These are phyloP conservation scores for Populus ilicifolia DNA, from an alignment of 345 rosid genomes.

Conservation along the genomic window DNA sequence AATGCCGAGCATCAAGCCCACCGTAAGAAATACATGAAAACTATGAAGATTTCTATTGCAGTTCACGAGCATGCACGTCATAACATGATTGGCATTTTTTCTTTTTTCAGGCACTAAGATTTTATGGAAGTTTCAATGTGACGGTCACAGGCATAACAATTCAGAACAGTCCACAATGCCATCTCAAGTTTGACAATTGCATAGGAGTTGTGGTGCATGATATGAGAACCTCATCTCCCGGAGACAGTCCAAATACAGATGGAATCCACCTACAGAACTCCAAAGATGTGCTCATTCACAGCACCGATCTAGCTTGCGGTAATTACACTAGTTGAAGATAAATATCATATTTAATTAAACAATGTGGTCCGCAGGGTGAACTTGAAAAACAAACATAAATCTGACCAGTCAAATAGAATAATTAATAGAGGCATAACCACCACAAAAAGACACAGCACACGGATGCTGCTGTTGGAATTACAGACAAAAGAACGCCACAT, in stretches of 20 bases:
- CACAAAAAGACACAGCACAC: constrained; percentile 12
- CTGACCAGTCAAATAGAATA: constrained; percentile 12
- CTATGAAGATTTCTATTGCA: neutral
- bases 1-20: constrained; percentile 87
- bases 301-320: constrained; percentile 78
- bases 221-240: constrained; percentile 61
- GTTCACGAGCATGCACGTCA: constrained; percentile 6
- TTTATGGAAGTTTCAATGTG: constrained; percentile 85
- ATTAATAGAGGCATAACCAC: neutral
- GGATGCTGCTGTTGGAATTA: constrained; percentile 5
- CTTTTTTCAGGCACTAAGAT: constrained; percentile 71
- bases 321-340: constrained; percentile 16
- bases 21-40: constrained; percentile 50
- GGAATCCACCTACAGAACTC: constrained; percentile 93
- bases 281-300: constrained; percentile 71
- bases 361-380: constrained; percentile 11
- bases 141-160: constrained; percentile 86
- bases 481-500: constrained; percentile 1
- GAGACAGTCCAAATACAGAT: constrained; percentile 95
- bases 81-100: constrained; percentile 10
- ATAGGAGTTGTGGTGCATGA: constrained; percentile 77
- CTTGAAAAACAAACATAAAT: constrained; percentile 19
- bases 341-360: constrained; percentile 9
- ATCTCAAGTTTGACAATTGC: constrained; percentile 94
- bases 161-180: constrained; percentile 95